Evolutionary conservation across 2,329 filamentous ascomycete genomes (phyloP).

Genomic region (Pseudogymnoascus sp.): DNA sequence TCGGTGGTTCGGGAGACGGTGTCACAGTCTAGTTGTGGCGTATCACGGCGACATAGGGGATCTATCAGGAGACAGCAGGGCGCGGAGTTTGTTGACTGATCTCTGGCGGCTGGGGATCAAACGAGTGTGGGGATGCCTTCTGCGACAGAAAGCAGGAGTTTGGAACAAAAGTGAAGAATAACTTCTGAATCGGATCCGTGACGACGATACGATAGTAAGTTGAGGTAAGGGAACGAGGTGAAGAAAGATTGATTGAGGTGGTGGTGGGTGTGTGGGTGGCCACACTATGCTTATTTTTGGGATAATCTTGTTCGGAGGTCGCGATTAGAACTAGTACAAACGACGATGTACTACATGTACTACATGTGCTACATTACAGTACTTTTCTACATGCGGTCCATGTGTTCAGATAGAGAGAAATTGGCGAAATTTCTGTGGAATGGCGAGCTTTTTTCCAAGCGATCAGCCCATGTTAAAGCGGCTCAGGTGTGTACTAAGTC

Average conservation of each 20-base stretch:
- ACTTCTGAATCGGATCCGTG: background rate
- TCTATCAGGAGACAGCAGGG: background rate
- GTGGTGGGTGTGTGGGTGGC: slow-evolving; percentile 4
- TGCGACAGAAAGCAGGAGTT: background rate
- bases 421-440: slow-evolving; percentile 1
- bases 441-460: background rate
- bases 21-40: slow-evolving; percentile 6
- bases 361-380: background rate
- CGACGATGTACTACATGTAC: background rate
- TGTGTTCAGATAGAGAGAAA: background rate
- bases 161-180: background rate
- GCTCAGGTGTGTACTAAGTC: background rate
- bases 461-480: background rate
- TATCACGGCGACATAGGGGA: slow-evolving; percentile 7
- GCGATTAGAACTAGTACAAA: slow-evolving; percentile 6
- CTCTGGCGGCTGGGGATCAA: background rate
- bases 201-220: background rate
- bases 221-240: background rate
- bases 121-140: slow-evolving; percentile 1
- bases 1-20: slow-evolving; percentile 2
- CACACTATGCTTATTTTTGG: background rate
- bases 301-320: slow-evolving; percentile 3
- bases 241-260: slow-evolving; percentile 1
- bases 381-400: slow-evolving; percentile 1
- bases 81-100: background rate